phyloP scores from a whole-genome alignment of 2,329 filamentous ascomycete species.

The Westerdykella aurantiaca region DNA sequence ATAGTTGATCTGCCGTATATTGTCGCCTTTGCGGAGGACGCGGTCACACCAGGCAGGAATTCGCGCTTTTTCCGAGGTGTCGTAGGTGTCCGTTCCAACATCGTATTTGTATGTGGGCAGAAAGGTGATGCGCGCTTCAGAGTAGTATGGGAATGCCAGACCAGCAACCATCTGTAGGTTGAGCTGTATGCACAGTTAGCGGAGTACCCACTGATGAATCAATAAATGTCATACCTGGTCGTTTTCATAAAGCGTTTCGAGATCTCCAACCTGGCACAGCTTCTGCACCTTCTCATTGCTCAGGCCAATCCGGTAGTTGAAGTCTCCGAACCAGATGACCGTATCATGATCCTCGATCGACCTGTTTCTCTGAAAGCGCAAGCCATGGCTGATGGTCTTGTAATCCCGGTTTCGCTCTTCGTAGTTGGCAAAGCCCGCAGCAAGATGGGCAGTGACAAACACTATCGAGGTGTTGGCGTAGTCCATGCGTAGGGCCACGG shows the following conservation, averaged over 20 bases:
- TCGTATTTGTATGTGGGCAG: conserved; percentile 95
- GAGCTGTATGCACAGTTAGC: conserved; percentile 49
- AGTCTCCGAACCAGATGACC: conserved; percentile 89
- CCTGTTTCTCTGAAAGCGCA: conserved; percentile 85
- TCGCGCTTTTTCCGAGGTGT: conserved; percentile 88
- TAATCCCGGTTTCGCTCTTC: conserved; percentile 95
- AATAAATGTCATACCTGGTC: conserved; percentile 59
- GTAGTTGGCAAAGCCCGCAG: conserved; percentile 93
- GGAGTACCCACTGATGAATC: background rate
- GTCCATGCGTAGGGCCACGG: conserved; percentile 91
- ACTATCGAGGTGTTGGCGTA: conserved; percentile 90
- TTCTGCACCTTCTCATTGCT: conserved; percentile 70
- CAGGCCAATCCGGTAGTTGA: conserved; percentile 94
- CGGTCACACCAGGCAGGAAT: conserved; percentile 98
- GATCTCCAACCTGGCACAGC: conserved; percentile 64
- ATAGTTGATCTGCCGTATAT: conserved; percentile 77
- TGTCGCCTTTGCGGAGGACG: conserved; percentile 77
- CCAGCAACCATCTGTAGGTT: conserved; percentile 96
- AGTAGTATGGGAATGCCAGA: conserved; percentile 83
- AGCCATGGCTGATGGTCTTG: conserved; percentile 75
- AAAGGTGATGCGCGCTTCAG: conserved; percentile 81
- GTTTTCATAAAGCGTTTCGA: conserved; percentile 79
- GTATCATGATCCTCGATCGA: conserved; percentile 88
- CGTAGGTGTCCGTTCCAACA: conserved; percentile 79
- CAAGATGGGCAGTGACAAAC: conserved; percentile 93